Evolutionary conservation across 2,329 filamentous ascomycete genomes (phyloP).

Genomic region (Amylocarpus encephaloides): DNA sequence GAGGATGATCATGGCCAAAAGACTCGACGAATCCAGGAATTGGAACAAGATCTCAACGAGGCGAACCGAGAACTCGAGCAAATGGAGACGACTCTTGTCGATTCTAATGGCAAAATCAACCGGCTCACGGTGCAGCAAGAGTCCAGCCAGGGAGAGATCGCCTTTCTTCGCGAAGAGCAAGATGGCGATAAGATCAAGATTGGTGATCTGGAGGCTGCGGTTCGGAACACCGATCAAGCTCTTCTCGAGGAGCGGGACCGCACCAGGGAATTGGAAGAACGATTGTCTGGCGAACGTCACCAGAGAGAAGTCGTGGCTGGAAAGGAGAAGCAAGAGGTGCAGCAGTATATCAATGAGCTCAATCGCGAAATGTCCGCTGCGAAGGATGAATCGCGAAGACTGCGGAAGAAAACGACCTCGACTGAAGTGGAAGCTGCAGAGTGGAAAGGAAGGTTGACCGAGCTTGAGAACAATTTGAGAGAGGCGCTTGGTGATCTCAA

Average conservation of each 20-base stretch:
- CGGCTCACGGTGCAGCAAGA: slow-evolving; percentile 86
- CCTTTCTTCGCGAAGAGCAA: slow-evolving; percentile 93
- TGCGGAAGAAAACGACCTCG: slow-evolving; percentile 76
- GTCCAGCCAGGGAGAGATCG: slow-evolving; percentile 85
- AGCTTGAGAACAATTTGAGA: slow-evolving; percentile 82
- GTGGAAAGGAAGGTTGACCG: slow-evolving; percentile 85
- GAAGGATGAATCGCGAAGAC: slow-evolving; percentile 77
- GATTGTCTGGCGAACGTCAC: slow-evolving; percentile 72
- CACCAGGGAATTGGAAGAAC: slow-evolving; percentile 62
- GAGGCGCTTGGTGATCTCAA: slow-evolving; percentile 83
- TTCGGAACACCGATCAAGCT: slow-evolving; percentile 71
- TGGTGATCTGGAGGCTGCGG: slow-evolving; percentile 78
- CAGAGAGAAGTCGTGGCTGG: slow-evolving; percentile 82
- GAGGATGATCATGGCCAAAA: slow-evolving; percentile 86
- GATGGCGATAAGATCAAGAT: slow-evolving; percentile 98
- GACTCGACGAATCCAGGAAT: slow-evolving; percentile 68
- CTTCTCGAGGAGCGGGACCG: slow-evolving; percentile 82
- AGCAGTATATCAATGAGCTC: slow-evolving; percentile 87
- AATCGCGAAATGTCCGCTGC: slow-evolving; percentile 74
- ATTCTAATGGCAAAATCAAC: slow-evolving; percentile 82
- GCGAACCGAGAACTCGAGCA: slow-evolving; percentile 82
- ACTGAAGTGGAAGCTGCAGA: slow-evolving; percentile 83
- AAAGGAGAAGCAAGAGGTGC: slow-evolving; percentile 90
- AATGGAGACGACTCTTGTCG: slow-evolving; percentile 75
- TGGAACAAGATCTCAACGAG: slow-evolving; percentile 77